Conservation (phyloP, 2,329 filamentous ascomycete species). For the Xylariaceae sp. region DNA sequence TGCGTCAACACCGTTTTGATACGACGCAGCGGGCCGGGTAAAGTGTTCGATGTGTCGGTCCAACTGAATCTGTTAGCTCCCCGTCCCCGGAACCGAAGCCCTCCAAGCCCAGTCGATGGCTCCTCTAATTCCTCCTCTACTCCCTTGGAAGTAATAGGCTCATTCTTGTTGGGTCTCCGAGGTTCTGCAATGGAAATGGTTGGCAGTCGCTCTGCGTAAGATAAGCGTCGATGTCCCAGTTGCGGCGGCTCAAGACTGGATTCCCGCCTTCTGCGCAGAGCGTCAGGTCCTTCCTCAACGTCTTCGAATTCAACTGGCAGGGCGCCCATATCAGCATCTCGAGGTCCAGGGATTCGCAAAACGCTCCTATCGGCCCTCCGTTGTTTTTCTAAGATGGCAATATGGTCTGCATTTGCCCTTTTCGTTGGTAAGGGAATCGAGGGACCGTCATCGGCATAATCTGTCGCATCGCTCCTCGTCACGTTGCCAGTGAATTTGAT, state of each 20-base stretch:
- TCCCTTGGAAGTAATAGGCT: conserved; percentile 30
- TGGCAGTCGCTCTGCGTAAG: conserved; percentile 38
- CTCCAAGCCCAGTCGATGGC: conserved; percentile 36
- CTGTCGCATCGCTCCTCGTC: conserved; percentile 47
- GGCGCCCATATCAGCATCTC: conserved; percentile 81
- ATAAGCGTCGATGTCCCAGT: conserved; percentile 9
- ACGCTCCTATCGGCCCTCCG: conserved; percentile 67
- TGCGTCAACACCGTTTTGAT: conserved; percentile 54
- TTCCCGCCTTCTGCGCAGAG: conserved; percentile 33
- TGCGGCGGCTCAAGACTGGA: conserved; percentile 23
- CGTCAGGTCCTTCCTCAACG: conserved; percentile 26
- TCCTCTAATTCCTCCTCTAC: conserved; percentile 41
- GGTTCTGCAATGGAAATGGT: conserved; percentile 67
- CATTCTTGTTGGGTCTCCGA: conserved; percentile 39
- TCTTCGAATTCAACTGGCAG: conserved; percentile 53
- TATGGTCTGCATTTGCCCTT: conserved; percentile 67
- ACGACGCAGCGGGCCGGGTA: conserved; percentile 40
- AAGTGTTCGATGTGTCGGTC: conserved; percentile 28
- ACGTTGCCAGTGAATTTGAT: conserved; percentile 58
- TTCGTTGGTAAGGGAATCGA: conserved; percentile 47
- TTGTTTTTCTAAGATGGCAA: conserved; percentile 82
- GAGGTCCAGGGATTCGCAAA: conserved; percentile 82
- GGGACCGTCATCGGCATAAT: conserved; percentile 40
- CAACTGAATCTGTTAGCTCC: conserved; percentile 37
- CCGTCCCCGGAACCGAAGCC: conserved; percentile 42